Evolutionary conservation across 179 eudicot genomes (phyloP), one percentile per base, ranked within the genome.

Genomic region (Nepenthes alata): DNA sequence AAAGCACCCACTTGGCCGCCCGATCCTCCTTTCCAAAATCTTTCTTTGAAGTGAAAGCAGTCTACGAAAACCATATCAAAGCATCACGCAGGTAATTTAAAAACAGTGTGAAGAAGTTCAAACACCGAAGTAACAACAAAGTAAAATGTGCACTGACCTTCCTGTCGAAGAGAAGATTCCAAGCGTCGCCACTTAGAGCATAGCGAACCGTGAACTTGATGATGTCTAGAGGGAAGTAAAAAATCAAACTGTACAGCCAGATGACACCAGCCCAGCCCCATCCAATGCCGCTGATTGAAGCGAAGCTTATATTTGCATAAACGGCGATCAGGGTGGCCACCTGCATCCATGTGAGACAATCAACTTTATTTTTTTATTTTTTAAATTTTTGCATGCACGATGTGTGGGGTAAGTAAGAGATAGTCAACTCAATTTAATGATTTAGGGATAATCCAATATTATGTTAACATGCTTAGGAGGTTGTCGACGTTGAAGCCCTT

Each of bases 221-320:
- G 6, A 85, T 60, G 53, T 87, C 91, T 0, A 85, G 85, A 10
- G 91, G 88, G 48, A 87, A 37, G 70, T 82, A 87, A 74, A 85
- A 85, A 37, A 85, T 64, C 63, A 87, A 66, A 72, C 84, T 80
- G 61, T 85, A 87, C 57, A 87, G 50, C 95, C 95, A 87, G 51
- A 85, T 85, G 54, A 87, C 85, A 63, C 91, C 95, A 60, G 86
- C 88, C 95, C 95, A 85, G 14, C 88, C 80, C 88, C 95, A 87
- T 50, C 95, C 91, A n/a, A 87, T 82, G 59, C 95, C 95, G 10
- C 72, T 67, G 14, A 87, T 87, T 48, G 83, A 73, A 70, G 95
- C 91, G 74, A 87, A 87, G 63, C 13, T 54, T 35, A 78, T 76
- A 25, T 72, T 5, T 62, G 95, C 95, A 68, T 87, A 87, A 11